Evolutionary conservation across 805 yeast genomes (phyloP).

Genomic region (Isabelozyma rhagii): DNA sequence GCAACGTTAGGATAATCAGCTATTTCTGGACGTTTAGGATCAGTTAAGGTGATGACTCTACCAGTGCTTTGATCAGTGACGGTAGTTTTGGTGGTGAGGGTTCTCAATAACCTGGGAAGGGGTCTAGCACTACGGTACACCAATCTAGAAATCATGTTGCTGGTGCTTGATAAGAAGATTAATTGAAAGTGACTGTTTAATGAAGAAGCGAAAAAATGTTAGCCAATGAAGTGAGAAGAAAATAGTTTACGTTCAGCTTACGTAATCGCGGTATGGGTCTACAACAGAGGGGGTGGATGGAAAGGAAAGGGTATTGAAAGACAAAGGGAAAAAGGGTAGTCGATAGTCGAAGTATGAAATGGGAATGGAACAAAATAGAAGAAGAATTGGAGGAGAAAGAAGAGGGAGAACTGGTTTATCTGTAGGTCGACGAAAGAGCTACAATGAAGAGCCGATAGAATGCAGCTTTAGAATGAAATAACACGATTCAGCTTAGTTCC

Average conservation of each 20-base stretch:
- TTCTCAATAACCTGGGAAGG: constrained; percentile 9
- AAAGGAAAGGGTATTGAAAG: neutral
- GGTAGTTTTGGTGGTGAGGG: constrained; percentile 32
- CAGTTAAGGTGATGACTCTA: constrained; percentile 35
- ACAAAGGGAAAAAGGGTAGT: no score
- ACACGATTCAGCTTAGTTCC: no score
- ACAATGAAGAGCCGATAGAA: no score
- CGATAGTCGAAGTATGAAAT: no score
- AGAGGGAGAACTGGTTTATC: no score
- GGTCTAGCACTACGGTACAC: constrained; percentile 15
- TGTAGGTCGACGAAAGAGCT: no score
- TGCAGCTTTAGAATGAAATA: no score
- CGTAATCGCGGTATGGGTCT: neutral
- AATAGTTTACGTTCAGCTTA: neutral
- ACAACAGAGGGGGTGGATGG: neutral
- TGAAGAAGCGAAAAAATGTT: neutral
- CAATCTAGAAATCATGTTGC: constrained; percentile 27
- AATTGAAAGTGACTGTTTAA: neutral
- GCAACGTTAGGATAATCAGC: constrained; percentile 66
- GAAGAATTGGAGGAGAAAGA: no score
- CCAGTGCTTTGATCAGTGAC: constrained; percentile 41
- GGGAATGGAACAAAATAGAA: no score
- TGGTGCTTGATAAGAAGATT: neutral
- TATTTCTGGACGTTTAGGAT: constrained; percentile 40
- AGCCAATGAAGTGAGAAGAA: constrained; percentile 2